phyloP scores from a whole-genome alignment of 1,284 basidiomycete species.

The Cystobasidium sp. region DNA sequence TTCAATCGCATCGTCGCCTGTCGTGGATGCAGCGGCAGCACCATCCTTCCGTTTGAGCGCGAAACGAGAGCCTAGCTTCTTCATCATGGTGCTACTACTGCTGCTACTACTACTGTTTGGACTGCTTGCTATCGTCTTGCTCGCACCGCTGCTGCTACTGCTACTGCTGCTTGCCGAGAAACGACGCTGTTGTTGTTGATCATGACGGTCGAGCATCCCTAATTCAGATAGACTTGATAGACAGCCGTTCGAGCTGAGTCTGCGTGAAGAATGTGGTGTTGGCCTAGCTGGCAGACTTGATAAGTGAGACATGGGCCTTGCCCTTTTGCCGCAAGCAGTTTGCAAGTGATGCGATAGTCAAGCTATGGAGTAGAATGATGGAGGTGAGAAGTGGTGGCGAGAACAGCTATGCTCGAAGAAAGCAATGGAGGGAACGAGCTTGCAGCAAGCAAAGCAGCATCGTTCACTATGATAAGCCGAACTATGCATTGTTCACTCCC shows the following conservation, averaged over 20 bases:
- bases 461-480: too few relatives aligned
- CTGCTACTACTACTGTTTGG: background rate
- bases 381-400: too few relatives aligned
- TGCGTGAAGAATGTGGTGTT: conserved; percentile 14
- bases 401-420: too few relatives aligned
- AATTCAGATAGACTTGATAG: conserved; percentile 22
- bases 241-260: conserved; percentile 22
- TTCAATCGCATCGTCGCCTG: conserved; percentile 8
- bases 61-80: conserved; percentile 23
- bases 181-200: background rate
- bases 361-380: too few relatives aligned
- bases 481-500: too few relatives aligned
- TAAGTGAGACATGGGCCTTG: background rate
- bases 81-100: conserved; percentile 16
- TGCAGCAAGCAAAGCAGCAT: too few relatives aligned
- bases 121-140: background rate
- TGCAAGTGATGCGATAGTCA: too few relatives aligned
- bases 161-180: background rate
- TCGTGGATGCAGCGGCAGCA: background rate
- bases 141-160: background rate
- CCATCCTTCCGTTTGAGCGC: conserved; percentile 12
- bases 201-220: conserved; percentile 4
- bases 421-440: too few relatives aligned
- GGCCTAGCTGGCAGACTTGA: conserved; percentile 12
- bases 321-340: too few relatives aligned